Percentiles rank a stretch among this genome's conserved stretches.
phyloP scores from a whole-genome alignment of 139 green algal species.

The Chlorella sp. region DNA sequence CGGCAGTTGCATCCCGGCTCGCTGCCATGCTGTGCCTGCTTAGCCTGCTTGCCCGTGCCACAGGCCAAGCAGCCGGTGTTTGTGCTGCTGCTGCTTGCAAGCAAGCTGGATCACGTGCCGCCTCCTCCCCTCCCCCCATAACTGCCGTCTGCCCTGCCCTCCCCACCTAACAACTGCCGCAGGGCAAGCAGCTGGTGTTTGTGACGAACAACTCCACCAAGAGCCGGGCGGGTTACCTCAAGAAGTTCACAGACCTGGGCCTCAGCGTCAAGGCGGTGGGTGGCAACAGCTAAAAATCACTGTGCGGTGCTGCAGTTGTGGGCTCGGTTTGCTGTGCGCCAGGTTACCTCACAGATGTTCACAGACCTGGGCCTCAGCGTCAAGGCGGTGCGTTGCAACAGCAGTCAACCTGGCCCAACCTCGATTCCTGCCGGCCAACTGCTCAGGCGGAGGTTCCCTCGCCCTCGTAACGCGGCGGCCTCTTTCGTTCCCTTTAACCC shows the following conservation, averaged over 20 bases:
- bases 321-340: too few relatives aligned
- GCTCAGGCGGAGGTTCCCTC: too few relatives aligned
- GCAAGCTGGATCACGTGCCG: background rate
- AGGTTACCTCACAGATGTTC: conserved; percentile 83
- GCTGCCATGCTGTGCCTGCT: too few relatives aligned
- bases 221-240: conserved; percentile 90
- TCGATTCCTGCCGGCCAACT: too few relatives aligned
- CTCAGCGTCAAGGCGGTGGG: conserved; percentile 80
- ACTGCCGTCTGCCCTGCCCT: background rate
- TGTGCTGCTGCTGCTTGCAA: background rate
- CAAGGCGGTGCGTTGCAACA: conserved; percentile 41
- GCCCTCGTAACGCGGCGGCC: too few relatives aligned
- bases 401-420: too few relatives aligned
- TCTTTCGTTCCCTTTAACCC: too few relatives aligned
- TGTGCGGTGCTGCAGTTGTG: too few relatives aligned
- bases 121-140: too few relatives aligned
- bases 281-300: too few relatives aligned
- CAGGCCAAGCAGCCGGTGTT: background rate
- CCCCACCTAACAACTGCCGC: background rate
- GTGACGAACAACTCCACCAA: conserved; percentile 99
- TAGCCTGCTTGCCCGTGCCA: background rate
- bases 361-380: conserved; percentile 90
- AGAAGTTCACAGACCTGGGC: conserved; percentile 96
- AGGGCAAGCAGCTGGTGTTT: conserved; percentile 98
- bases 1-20: too few relatives aligned